phyloP scores from a whole-genome alignment of 306 rosid genomes.

The Delonix regia region DNA sequence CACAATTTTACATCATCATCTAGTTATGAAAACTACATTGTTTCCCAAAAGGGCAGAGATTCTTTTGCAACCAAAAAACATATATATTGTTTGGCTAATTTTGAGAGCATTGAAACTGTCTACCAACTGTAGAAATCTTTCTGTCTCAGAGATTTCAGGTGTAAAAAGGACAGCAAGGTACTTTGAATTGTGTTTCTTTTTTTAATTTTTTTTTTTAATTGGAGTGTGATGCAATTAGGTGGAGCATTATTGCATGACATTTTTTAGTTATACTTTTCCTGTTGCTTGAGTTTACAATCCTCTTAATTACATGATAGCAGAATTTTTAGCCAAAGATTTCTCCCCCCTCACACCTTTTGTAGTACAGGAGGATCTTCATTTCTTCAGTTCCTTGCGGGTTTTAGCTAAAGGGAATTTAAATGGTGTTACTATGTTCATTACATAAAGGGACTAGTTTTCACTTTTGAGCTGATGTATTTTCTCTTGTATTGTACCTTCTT shows the following conservation, averaged over 20 bases:
- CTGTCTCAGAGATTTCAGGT: background rate
- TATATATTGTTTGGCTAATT: background rate
- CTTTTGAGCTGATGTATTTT: background rate
- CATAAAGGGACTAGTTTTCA: background rate
- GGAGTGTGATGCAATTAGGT: background rate
- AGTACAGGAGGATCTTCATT: background rate
- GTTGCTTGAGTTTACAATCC: background rate
- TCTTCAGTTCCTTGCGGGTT: background rate
- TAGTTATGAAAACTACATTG: background rate
- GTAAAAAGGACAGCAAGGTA: background rate
- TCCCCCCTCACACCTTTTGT: background rate
- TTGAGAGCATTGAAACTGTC: background rate
- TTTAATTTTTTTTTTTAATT: background rate
- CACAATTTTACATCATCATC: slow-evolving; percentile 17
- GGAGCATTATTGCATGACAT: background rate
- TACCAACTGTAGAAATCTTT: background rate
- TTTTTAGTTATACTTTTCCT: background rate
- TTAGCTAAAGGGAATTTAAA: background rate
- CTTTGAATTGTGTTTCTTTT: background rate
- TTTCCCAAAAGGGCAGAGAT: background rate
- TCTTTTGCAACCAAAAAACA: background rate
- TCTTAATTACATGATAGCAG: background rate
- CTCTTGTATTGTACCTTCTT: background rate
- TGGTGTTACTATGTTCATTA: background rate
- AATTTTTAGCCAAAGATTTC: background rate